A percentile compares a stretch with the other conserved stretches of the same genome.
These are phyloP conservation scores for Botrytis fragariae DNA, from an alignment of 2,329 filamentous ascomycete species.

Conservation along the genomic window DNA sequence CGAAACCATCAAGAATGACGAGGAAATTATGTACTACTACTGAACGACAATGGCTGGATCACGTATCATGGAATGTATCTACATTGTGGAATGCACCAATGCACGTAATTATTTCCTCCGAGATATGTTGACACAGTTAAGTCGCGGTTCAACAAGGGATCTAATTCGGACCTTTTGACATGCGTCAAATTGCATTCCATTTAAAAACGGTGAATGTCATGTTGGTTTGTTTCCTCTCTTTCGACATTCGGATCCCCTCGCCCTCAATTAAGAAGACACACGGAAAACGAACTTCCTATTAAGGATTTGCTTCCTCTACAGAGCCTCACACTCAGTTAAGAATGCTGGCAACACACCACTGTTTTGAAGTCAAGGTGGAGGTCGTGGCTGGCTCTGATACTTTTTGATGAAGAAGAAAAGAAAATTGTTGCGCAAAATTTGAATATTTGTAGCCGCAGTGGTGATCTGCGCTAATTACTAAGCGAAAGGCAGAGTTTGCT, in stretches of 20 bases:
- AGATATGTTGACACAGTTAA: not conserved
- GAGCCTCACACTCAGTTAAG: conserved; percentile 54
- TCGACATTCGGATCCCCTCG: conserved; percentile 68
- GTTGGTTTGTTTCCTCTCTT: conserved; percentile 61
- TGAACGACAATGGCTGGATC: not conserved
- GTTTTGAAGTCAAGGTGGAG: conserved; percentile 55
- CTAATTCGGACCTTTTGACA: not conserved
- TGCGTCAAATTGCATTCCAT: not conserved
- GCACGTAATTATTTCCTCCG: not conserved
- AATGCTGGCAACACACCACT: conserved; percentile 68
- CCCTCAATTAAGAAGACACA: conserved; percentile 69
- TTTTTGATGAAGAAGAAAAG: conserved; percentile 55
- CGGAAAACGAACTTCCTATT: conserved; percentile 71
- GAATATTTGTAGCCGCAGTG: conserved; percentile 6
- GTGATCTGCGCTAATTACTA: conserved; percentile 12
- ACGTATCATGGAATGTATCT: not conserved
- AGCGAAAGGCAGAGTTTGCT: not conserved
- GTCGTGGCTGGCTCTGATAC: conserved; percentile 68
- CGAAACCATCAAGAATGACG: not conserved
- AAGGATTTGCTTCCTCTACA: conserved; percentile 56
- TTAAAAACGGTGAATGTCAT: not conserved
- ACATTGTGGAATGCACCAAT: not conserved
- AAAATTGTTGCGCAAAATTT: conserved; percentile 18
- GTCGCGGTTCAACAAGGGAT: not conserved
- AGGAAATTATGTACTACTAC: not conserved